Evolutionary conservation across 768 basidiomycete species (phyloP), one percentile per base, ranked within the genome.

Genomic region (Nidularia sp.): DNA sequence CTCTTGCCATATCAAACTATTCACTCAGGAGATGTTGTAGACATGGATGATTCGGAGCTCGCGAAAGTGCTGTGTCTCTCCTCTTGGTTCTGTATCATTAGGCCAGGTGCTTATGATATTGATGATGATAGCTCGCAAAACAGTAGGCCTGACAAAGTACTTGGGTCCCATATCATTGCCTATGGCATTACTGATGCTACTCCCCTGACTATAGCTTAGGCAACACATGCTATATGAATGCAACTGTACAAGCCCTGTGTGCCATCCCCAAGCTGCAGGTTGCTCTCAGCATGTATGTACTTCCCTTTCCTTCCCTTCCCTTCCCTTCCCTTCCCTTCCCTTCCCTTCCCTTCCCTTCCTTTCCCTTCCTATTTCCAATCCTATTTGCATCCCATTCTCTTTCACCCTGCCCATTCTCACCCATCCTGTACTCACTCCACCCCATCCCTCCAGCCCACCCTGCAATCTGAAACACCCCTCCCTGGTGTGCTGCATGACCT

Each of bases 181-280:
- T 29, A 29, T 29, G 25, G 25, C 25, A 29, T 29, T 29, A 2
- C 12, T 12, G 4, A 42, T 33, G 47, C 8, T 7, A 31, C n/a
- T 50, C 34, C 34, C 36, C 29, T 42, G 6, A 39, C 46, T 41
- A 52, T 56, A 84, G 81, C 62, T 72, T 95, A 35, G 94, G 96
- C 34, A 98, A 98, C 64, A 98, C 95, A 0, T 98, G 96, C 62
- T 99, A 99, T 71, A 93, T 98, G 88, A 98, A 96, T 64, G 85
- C 97, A 1, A 93, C 91, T 1, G 75, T 98, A 1, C 97, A 99
- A 72, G 86, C 89, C n/a, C 79, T 99, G 55, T 88, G 93, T 22
- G 85, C 90, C 3, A 87, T 99, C 47, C 94, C 95, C 2, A 93
- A 97, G 60, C 79, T 99, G 4, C 86, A 89, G 61, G 65, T 76